Evolutionary conservation across 345 rosid genomes (phyloP).

Genomic region (Litchi chinensis): DNA sequence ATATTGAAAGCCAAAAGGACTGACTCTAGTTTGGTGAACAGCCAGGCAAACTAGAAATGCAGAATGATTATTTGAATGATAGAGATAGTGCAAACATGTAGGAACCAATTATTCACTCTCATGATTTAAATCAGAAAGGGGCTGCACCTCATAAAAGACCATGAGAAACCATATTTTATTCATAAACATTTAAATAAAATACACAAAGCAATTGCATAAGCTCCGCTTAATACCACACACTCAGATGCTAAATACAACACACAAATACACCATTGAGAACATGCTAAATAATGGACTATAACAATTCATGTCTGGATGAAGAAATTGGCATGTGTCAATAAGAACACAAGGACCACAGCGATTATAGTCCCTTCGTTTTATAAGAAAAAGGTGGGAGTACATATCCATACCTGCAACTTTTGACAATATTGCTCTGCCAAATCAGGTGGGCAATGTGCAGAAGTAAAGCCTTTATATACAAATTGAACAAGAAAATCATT

Average conservation of each 20-base stretch:
- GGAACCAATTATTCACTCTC: neutral
- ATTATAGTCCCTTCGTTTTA: neutral
- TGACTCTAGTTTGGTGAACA: neutral
- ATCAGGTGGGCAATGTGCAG: conserved; percentile 64
- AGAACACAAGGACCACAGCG: neutral
- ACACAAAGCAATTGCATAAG: neutral
- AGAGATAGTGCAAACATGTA: neutral
- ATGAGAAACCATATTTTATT: neutral
- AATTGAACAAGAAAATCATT: conserved; percentile 66
- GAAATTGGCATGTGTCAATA: neutral
- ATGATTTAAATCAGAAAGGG: neutral
- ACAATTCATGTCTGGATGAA: too few species aligned
- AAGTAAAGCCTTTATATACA: conserved; percentile 55
- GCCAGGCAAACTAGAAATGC: neutral
- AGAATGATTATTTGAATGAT: neutral
- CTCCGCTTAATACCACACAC: neutral
- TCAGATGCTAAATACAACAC: neutral
- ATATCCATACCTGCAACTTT: conserved; percentile 75
- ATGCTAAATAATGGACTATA: too few species aligned
- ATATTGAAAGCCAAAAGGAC: neutral
- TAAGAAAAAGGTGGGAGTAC: neutral
- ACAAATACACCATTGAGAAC: neutral
- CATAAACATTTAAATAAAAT: neutral
- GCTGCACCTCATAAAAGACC: neutral
- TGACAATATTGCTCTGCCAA: conserved; percentile 79